phyloP scores from a whole-genome alignment of 345 rosid species.

The Eucalyptus marginata region DNA sequence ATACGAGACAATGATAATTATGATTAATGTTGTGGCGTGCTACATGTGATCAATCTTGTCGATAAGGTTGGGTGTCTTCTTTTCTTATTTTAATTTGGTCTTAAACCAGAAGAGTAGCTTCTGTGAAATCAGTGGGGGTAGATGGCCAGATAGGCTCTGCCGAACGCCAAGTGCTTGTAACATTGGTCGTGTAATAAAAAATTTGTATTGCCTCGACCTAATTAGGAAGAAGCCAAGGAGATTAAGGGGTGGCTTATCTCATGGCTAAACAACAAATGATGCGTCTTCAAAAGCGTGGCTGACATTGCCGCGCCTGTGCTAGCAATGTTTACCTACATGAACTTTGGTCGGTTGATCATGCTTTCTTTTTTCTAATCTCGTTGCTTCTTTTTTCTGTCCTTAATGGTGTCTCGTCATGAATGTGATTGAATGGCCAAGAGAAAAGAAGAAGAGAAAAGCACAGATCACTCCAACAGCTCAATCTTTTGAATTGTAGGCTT shows the following conservation, averaged over 20 bases:
- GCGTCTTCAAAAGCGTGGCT: background rate
- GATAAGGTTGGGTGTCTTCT: background rate
- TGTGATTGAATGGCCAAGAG: background rate
- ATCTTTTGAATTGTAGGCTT: background rate
- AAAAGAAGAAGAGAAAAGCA: background rate
- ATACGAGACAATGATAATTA: background rate
- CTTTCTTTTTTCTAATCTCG: background rate
- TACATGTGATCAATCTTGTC: background rate
- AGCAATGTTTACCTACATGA: background rate
- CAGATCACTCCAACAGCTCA: background rate
- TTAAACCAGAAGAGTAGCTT: background rate
- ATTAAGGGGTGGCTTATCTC: background rate
- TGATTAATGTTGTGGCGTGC: background rate
- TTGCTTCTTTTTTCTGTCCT: background rate
- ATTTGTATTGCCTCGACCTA: background rate
- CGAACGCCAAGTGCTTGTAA: background rate
- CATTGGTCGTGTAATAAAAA: background rate
- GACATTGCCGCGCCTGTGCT: background rate
- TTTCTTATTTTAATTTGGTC: background rate
- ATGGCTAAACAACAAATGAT: background rate
- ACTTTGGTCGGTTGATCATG: background rate
- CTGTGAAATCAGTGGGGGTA: background rate
- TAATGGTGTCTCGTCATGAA: background rate
- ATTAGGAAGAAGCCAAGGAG: background rate
- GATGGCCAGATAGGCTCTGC: background rate